phyloP scores from a whole-genome alignment of 495 filamentous ascomycete species.

The Hypoxylon rickii region DNA sequence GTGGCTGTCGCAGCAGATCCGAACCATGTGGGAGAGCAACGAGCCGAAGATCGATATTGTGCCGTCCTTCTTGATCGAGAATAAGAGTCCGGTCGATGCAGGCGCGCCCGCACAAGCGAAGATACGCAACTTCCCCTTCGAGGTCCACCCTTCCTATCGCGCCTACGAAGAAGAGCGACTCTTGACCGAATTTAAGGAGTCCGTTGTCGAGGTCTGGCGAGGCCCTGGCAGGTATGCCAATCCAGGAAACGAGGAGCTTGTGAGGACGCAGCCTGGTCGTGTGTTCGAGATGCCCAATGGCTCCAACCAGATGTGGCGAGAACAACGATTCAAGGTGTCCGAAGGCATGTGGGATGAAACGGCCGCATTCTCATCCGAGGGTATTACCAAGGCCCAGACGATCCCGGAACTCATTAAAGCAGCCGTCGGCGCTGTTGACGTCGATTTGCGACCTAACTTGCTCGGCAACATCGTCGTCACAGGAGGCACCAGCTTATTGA shows the following conservation, averaged over 20 bases:
- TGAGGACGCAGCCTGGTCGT: slow-evolving; percentile 66
- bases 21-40: slow-evolving; percentile 71
- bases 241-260: slow-evolving; percentile 68
- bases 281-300: slow-evolving; percentile 97
- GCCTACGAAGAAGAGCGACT: slow-evolving; percentile 89
- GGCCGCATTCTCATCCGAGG: slow-evolving; percentile 54
- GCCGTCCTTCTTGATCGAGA: slow-evolving; percentile 84
- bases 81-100: slow-evolving; percentile 87
- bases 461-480: slow-evolving; percentile 92
- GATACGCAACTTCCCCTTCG: slow-evolving; percentile 63
- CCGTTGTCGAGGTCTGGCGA: slow-evolving; percentile 90
- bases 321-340: slow-evolving; percentile 79
- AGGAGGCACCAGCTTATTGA: slow-evolving; percentile 79
- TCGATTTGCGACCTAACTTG: slow-evolving; percentile 82
- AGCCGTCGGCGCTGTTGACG: slow-evolving; percentile 78
- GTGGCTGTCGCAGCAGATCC: slow-evolving; percentile 86
- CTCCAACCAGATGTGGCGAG: slow-evolving; percentile 88
- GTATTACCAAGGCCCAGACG: slow-evolving; percentile 67
- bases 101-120: slow-evolving; percentile 70
- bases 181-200: slow-evolving; percentile 95
- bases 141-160: slow-evolving; percentile 74
- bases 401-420: slow-evolving; percentile 79
- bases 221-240: slow-evolving; percentile 71
- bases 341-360: slow-evolving; percentile 89
- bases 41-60: slow-evolving; percentile 80